phyloP scores from a whole-genome alignment of 225 moss, liverwort and hornwort genomes.

The Physcomitrium patens region DNA sequence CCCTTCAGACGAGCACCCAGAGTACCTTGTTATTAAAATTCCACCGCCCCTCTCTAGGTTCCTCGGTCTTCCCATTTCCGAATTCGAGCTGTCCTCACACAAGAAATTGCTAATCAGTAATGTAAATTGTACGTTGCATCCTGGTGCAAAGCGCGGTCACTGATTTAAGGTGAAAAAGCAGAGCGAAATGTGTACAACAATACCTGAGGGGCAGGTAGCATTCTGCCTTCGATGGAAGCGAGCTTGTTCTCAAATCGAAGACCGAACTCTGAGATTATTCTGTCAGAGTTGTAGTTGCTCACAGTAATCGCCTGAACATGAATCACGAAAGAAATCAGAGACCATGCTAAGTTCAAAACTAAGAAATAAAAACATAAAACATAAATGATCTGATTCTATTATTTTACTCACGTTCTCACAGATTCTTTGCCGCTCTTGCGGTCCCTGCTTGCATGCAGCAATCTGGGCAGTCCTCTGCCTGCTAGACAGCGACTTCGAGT shows the following conservation, averaged over 20 bases:
- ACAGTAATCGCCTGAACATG: slow-evolving; percentile 50
- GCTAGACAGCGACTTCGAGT: slow-evolving; percentile 54
- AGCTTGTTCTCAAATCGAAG: slow-evolving; percentile 50
- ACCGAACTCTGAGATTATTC: slow-evolving; percentile 65
- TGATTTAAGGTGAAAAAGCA: neutral
- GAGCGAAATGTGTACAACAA: neutral
- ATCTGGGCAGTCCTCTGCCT: slow-evolving; percentile 60
- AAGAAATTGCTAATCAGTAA: neutral
- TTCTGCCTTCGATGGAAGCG: slow-evolving; percentile 51
- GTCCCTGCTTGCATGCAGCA: slow-evolving; percentile 55
- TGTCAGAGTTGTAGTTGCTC: slow-evolving; percentile 54
- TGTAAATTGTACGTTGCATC: neutral
- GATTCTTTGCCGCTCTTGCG: slow-evolving; percentile 42
- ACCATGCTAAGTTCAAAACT: neutral
- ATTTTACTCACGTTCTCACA: slow-evolving; percentile 51
- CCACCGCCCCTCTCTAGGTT: slow-evolving; percentile 72
- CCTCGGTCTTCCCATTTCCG: slow-evolving; percentile 60
- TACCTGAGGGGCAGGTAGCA: slow-evolving; percentile 66
- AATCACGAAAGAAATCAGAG: slow-evolving; percentile 2
- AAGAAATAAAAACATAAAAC: neutral
- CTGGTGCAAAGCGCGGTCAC: neutral
- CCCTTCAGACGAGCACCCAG: neutral
- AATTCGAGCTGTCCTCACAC: slow-evolving; percentile 59
- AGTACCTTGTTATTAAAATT: slow-evolving; percentile 73
- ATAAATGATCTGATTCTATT: neutral